Evolutionary conservation across 73 alveolate genomes (phyloP).

Genomic region (Uronychia binucleata): DNA sequence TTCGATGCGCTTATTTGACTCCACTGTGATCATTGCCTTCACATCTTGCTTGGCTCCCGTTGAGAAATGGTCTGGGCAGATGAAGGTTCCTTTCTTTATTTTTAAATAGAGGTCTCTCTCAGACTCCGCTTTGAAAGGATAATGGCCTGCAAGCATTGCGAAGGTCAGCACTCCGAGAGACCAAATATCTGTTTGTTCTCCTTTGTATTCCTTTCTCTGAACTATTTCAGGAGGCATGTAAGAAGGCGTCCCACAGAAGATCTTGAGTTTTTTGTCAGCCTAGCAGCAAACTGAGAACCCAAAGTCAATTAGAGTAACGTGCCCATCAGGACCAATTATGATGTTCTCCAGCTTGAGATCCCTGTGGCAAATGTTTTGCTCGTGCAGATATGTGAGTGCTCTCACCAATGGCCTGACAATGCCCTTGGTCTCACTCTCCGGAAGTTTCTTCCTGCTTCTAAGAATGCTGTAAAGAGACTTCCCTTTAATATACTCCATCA

Average conservation of each 20-base stretch:
- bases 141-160: conserved; percentile 79
- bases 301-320: conserved; percentile 70
- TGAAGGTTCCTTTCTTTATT: conserved; percentile 66
- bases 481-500: conserved; percentile 79
- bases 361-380: conserved; percentile 81
- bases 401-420: conserved; percentile 73
- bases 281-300: conserved; percentile 63
- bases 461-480: conserved; percentile 21
- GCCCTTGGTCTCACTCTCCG: conserved; percentile 64
- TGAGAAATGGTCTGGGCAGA: conserved; percentile 65
- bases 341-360: conserved; percentile 88
- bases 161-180: conserved; percentile 89
- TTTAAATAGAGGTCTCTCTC: conserved; percentile 87
- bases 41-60: conserved; percentile 31
- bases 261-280: conserved; percentile 54
- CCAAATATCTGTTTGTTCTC: conserved; percentile 90
- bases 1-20: conserved; percentile 24
- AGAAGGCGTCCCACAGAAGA: conserved; percentile 95
- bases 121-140: conserved; percentile 86
- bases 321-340: conserved; percentile 45
- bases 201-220: conserved; percentile 80
- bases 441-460: conserved; percentile 61
- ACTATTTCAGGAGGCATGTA: conserved; percentile 97
- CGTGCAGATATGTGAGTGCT: conserved; percentile 77
- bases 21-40: conserved; percentile 18